Percentiles rank a stretch among this genome's conserved stretches.
Evolutionary conservation across 495 filamentous ascomycete species (phyloP).

Genomic region (Annulohypoxylon stygium): DNA sequence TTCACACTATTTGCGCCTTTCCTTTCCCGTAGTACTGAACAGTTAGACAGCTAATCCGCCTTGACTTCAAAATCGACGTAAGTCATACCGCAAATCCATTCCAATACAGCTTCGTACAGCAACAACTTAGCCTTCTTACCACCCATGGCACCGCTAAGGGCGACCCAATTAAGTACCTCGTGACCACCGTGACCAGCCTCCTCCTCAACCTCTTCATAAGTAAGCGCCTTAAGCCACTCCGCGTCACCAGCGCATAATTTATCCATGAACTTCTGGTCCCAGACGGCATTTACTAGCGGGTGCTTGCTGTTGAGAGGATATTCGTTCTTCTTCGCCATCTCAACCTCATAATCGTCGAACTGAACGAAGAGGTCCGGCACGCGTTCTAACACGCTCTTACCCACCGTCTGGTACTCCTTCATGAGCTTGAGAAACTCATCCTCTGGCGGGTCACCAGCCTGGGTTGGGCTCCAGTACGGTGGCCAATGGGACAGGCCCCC

Average conservation of each 20-base stretch:
- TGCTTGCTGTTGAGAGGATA: slow-evolving; percentile 2
- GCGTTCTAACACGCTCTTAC: slow-evolving; percentile 1
- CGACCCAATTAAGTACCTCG: background rate
- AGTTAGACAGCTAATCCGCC: no score
- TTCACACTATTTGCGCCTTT: no score
- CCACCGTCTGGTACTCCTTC: background rate
- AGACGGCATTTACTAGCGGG: background rate
- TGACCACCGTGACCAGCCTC: background rate
- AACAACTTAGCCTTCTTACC: background rate
- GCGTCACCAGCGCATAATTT: background rate
- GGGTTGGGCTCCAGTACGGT: background rate
- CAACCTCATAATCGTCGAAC: background rate
- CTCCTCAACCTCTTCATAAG: background rate
- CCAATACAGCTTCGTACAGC: background rate
- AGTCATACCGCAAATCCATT: slow-evolving; percentile 4
- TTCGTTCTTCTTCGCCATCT: background rate
- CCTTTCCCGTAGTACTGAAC: no score
- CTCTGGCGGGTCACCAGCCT: background rate
- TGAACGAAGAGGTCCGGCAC: background rate
- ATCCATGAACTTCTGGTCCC: slow-evolving; percentile 4
- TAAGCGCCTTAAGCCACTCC: background rate
- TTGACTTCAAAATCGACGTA: no score
- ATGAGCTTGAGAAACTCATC: background rate
- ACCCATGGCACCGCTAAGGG: background rate
- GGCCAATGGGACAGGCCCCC: background rate